Percentiles rank a stretch among this genome's conserved stretches.
phyloP scores from a whole-genome alignment of 2,329 filamentous ascomycete genomes.

The Aspergillus sp. region DNA sequence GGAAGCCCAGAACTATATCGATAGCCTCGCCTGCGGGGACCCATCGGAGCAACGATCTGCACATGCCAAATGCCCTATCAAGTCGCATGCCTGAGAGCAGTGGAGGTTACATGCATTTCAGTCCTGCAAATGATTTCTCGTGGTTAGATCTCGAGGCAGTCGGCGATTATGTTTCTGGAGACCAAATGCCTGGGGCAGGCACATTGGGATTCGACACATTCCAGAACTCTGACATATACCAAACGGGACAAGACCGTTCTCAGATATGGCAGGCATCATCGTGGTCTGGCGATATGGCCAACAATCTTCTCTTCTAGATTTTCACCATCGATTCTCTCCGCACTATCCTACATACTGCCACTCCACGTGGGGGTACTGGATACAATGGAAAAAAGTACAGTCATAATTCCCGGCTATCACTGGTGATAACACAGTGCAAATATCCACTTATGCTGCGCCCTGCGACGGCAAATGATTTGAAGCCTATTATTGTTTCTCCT shows the following conservation, averaged over 20 bases:
- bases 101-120: slow-evolving; percentile 31
- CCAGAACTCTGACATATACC: slow-evolving; percentile 27
- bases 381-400: too few relatives aligned
- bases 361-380: too few relatives aligned
- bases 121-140: slow-evolving; percentile 54
- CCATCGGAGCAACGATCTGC: slow-evolving; percentile 26
- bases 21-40: slow-evolving; percentile 18
- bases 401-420: too few relatives aligned
- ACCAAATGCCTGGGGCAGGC: slow-evolving; percentile 32
- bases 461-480: too few relatives aligned
- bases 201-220: slow-evolving; percentile 33
- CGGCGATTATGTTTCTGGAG: slow-evolving; percentile 51
- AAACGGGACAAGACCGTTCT: slow-evolving; percentile 24
- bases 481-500: neutral
- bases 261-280: slow-evolving; percentile 33
- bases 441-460: too few relatives aligned
- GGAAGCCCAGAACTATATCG: slow-evolving; percentile 43
- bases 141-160: slow-evolving; percentile 59
- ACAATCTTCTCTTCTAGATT: slow-evolving; percentile 28
- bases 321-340: neutral
- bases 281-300: slow-evolving; percentile 39
- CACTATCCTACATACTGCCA: too few relatives aligned
- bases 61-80: slow-evolving; percentile 25
- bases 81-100: slow-evolving; percentile 31
- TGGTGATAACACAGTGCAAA: too few relatives aligned